Evolutionary conservation across 2,329 filamentous ascomycete species (phyloP), one percentile per base, ranked within the genome.

Genomic region (Claviceps paspali): DNA sequence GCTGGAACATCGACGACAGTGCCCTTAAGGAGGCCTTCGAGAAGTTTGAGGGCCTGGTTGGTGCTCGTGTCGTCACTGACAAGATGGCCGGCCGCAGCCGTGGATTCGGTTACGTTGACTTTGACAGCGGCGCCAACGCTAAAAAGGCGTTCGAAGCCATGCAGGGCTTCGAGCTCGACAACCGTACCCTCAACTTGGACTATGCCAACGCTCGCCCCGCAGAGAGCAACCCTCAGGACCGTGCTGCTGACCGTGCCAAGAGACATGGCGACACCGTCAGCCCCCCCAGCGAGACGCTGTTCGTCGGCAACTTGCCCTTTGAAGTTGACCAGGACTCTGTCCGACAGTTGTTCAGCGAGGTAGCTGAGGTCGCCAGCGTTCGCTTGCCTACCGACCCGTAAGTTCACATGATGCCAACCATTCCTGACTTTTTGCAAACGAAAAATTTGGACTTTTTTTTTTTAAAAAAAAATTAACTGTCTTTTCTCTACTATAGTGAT

Each of bases 71-170:
- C 53, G 82, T 94, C 57, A 87, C 77, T 49, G 84, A 93, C 65
- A 79, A 79, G 58, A 75, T 79, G 39, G 73, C 69, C 52, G 82
- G 83, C 52, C 80, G 84, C 54, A 88, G 86, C 61, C 86, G 86
- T 64, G 87, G 84, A 47, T 94, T 92, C 60, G 87, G 87, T 43
- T 95, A 94, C 57, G 82, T 94, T 51, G 86, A 94, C 67, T 94
- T 87, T 61, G 67, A 68, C 54, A 73, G 68, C 47, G 61, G 70
- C 42, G 77, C 73, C 42, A 70, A 74, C 55, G 82, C 81, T 39
- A 70, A 72, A 50, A 78, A 77, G 56, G 84, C 84, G 39, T 72
- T 79, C 47, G 74, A 79, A 50, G 76, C 71, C 52, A 86, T 82
- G 77, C 73, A 84, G 52, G 80, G 76, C 47, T 60, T 70, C 45